Percentiles rank a stretch among this genome's conserved stretches.
Conservation (phyloP, 768 basidiomycete species). For the Psilocybe subaeruginosa region DNA sequence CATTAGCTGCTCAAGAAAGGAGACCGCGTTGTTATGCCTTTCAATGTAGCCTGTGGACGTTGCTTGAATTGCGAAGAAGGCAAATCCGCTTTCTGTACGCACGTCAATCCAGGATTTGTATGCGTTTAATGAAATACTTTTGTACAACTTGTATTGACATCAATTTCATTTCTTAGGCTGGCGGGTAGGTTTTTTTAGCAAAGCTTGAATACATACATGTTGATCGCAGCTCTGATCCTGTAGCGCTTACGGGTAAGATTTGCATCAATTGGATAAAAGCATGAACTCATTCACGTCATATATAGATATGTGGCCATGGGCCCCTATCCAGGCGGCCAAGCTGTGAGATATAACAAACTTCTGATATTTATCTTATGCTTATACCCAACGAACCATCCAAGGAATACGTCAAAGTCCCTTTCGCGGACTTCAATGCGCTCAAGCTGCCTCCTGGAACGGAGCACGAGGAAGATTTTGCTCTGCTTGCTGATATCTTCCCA, state of each 20-base stretch:
- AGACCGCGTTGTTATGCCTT: constrained; percentile 63
- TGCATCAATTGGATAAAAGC: not conserved
- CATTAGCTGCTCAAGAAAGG: constrained; percentile 52
- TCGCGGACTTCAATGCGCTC: constrained; percentile 59
- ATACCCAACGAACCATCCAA: constrained; percentile 13
- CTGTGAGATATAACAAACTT: constrained; percentile 30
- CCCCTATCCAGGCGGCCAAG: constrained; percentile 57
- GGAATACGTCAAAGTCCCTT: constrained; percentile 61
- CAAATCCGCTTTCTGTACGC: constrained; percentile 56
- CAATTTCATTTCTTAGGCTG: constrained; percentile 34
- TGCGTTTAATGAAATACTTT: constrained; percentile 20
- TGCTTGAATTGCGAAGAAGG: constrained; percentile 60
- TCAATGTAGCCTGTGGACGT: constrained; percentile 61
- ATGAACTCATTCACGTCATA: not conserved
- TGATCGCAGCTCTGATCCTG: not conserved
- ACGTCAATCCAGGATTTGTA: constrained; percentile 61
- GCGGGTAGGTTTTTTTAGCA: constrained; percentile 36
- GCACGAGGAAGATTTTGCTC: constrained; percentile 57
- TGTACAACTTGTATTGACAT: not conserved
- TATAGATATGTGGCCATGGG: constrained; percentile 59
- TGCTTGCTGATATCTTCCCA: constrained; percentile 60
- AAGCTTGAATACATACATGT: not conserved
- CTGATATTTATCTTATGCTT: not conserved
- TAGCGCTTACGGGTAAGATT: constrained; percentile 49
- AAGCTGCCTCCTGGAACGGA: constrained; percentile 54